A percentile compares a stretch with the other conserved stretches of the same genome.
Evolutionary conservation across 768 basidiomycete genomes (phyloP).

Genomic region (Mycena galericulata): DNA sequence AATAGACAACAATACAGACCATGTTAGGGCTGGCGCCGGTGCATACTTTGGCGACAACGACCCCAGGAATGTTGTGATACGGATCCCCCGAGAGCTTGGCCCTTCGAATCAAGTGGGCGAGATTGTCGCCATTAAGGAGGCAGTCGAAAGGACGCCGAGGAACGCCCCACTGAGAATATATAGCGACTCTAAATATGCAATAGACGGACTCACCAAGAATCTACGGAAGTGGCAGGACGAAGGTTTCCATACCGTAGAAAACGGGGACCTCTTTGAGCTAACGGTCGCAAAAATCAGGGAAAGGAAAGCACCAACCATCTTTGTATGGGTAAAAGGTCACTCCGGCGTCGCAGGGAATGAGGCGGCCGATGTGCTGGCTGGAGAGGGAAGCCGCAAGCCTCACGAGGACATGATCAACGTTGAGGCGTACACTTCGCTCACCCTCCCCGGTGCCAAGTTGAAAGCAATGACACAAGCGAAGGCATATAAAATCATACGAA

Average conservation of each 20-base stretch:
- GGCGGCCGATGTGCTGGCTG: neutral
- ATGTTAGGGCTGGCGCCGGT: too few relatives aligned
- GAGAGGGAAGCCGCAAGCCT: too few relatives aligned
- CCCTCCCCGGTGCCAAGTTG: slow-evolving; percentile 33
- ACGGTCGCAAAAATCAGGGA: neutral
- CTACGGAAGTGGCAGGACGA: neutral
- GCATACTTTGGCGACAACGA: too few relatives aligned
- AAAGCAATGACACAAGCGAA: slow-evolving; percentile 30
- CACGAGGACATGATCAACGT: too few relatives aligned
- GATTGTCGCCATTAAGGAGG: neutral
- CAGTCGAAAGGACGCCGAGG: neutral
- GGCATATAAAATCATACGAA: slow-evolving; percentile 25
- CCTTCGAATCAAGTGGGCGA: slow-evolving; percentile 17
- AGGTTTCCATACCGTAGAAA: neutral
- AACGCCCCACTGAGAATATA: neutral
- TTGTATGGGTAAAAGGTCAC: neutral
- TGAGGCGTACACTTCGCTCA: neutral
- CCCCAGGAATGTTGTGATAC: too few relatives aligned
- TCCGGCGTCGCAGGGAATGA: neutral
- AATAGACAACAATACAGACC: too few relatives aligned
- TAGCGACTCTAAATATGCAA: slow-evolving; percentile 1
- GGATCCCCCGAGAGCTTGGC: neutral
- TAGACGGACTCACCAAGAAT: slow-evolving; percentile 1
- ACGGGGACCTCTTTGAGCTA: neutral
- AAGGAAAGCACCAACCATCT: neutral